Evolutionary conservation across 192 early-diverging fungal genomes (phyloP).

Genomic region (Coemansia asiatica): DNA sequence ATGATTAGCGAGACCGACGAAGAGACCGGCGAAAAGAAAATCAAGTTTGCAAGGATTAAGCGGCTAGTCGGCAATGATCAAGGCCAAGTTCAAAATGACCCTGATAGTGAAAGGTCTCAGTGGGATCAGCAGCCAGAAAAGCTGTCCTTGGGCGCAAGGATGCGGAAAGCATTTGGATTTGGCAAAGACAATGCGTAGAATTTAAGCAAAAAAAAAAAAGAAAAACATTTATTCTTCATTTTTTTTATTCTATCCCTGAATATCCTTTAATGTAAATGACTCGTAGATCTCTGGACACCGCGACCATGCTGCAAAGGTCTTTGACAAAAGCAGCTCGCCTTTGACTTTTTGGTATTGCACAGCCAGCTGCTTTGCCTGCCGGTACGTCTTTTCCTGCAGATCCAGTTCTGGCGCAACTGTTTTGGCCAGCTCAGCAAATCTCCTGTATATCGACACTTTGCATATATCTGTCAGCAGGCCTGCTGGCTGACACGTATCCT

Average conservation of each 20-base stretch:
- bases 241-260: not conserved
- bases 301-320: constrained; percentile 32
- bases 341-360: constrained; percentile 33
- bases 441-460: constrained; percentile 29
- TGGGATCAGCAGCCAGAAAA: not conserved
- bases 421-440: not conserved
- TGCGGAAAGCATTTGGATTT: constrained; percentile 43
- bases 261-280: constrained; percentile 14
- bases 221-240: not conserved
- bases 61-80: constrained; percentile 13
- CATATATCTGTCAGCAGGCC: constrained; percentile 37
- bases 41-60: constrained; percentile 33
- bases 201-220: not conserved
- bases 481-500: constrained; percentile 18
- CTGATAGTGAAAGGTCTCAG: too few relatives aligned
- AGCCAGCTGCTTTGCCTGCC: constrained; percentile 25
- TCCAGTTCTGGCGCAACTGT: not conserved
- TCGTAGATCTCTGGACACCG: constrained; percentile 25
- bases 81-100: not conserved
- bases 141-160: constrained; percentile 35
- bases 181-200: constrained; percentile 4
- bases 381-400: constrained; percentile 14
- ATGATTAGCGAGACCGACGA: constrained; percentile 23
- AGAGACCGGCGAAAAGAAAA: constrained; percentile 26
- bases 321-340: constrained; percentile 8